These are phyloP conservation scores for Diacronema lutheri DNA, from an alignment of 78 protist species.

Conservation along the genomic window DNA sequence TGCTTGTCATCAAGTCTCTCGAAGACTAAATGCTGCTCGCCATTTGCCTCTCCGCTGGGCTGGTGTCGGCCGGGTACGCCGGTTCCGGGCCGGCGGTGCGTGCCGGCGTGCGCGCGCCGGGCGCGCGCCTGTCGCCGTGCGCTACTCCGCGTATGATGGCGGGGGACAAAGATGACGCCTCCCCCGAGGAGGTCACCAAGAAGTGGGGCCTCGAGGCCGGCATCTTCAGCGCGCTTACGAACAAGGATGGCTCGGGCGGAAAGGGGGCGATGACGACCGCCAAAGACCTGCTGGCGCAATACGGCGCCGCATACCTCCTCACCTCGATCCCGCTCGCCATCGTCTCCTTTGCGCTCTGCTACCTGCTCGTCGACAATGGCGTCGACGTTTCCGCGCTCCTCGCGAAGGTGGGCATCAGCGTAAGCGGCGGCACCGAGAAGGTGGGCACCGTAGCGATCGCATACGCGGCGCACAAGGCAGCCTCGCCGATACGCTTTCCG, in stretches of 20 bases:
- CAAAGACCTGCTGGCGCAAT: constrained; percentile 10
- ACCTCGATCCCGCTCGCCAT: constrained; percentile 18
- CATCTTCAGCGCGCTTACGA: constrained; percentile 1
- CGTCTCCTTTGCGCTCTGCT: constrained; percentile 19
- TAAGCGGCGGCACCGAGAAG: neutral
- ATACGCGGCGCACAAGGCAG: constrained; percentile 49
- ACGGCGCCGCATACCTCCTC: constrained; percentile 38
- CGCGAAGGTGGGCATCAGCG: constrained; percentile 19
- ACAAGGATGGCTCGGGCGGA: neutral
- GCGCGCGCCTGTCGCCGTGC: no score
- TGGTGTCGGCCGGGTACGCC: no score
- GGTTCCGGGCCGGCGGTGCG: no score
- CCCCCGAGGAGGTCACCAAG: constrained; percentile 4
- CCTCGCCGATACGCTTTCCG: constrained; percentile 45
- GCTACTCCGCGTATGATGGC: no score
- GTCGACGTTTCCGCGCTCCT: constrained; percentile 38
- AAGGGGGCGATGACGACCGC: neutral
- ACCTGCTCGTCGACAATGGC: constrained; percentile 30
- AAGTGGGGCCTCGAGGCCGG: constrained; percentile 40
- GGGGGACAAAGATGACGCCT: neutral
- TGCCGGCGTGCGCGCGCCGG: no score
- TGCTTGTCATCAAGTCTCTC: no score
- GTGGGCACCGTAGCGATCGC: constrained; percentile 40
- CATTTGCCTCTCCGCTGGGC: no score
- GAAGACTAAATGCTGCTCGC: no score